Percentiles rank a stretch among this genome's conserved stretches.
phyloP scores from a whole-genome alignment of 495 filamentous ascomycete species.

The Tuber microsphaerosporum region DNA sequence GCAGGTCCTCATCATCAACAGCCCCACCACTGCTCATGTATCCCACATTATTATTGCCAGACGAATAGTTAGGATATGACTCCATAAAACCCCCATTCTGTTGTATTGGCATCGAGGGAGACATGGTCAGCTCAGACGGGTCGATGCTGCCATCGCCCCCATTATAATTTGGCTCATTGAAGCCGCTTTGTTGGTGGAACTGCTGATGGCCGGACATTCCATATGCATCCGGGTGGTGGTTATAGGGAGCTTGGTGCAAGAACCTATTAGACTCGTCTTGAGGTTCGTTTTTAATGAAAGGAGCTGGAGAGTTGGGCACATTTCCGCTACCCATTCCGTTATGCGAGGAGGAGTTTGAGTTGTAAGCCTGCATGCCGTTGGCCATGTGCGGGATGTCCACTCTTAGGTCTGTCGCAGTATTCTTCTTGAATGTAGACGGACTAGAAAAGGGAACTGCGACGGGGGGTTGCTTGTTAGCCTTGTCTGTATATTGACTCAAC shows the following conservation, averaged over 20 bases:
- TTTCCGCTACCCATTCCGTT: slow-evolving; percentile 22
- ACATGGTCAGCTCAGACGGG: slow-evolving; percentile 77
- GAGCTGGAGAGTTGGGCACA: slow-evolving; percentile 47
- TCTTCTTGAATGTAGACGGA: slow-evolving; percentile 39
- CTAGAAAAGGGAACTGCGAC: slow-evolving; percentile 31
- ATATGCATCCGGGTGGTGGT: slow-evolving; percentile 45
- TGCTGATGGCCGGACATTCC: slow-evolving; percentile 56
- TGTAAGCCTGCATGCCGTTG: slow-evolving; percentile 41
- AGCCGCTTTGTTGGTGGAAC: slow-evolving; percentile 58
- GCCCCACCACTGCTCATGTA: slow-evolving; percentile 23
- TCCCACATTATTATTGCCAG: slow-evolving; percentile 31
- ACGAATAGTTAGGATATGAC: slow-evolving; percentile 31
- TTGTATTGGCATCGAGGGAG: slow-evolving; percentile 43
- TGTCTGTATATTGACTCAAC: slow-evolving; percentile 29
- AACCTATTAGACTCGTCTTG: slow-evolving; percentile 52
- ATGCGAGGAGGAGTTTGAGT: slow-evolving; percentile 33
- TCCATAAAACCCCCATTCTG: slow-evolving; percentile 40
- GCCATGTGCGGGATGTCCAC: slow-evolving; percentile 39
- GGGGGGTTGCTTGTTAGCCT: slow-evolving; percentile 30
- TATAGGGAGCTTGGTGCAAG: slow-evolving; percentile 42
- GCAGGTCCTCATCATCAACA: slow-evolving; percentile 38
- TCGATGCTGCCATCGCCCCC: slow-evolving; percentile 60
- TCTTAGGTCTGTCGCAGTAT: slow-evolving; percentile 35
- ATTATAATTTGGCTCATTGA: slow-evolving; percentile 48
- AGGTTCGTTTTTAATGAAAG: slow-evolving; percentile 73